phyloP scores from a whole-genome alignment of 2,329 filamentous ascomycete species.

The Fusarium agapanthi region DNA sequence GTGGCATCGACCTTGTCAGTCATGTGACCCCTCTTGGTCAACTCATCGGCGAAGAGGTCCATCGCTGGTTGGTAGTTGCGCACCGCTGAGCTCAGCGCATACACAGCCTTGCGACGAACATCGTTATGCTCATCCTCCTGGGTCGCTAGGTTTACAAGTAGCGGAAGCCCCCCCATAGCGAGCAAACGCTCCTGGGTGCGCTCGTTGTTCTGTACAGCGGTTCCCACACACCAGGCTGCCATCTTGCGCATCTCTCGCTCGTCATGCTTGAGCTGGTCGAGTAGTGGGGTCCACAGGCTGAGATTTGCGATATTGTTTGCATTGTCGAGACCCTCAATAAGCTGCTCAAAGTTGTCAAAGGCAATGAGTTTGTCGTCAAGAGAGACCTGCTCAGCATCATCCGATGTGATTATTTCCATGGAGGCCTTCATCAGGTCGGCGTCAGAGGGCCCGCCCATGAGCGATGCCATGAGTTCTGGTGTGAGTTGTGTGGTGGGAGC shows the following conservation, averaged over 20 bases:
- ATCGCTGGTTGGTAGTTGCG: conserved; percentile 90
- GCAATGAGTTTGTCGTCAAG: conserved; percentile 82
- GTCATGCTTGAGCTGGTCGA: conserved; percentile 72
- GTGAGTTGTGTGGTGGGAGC: conserved; percentile 60
- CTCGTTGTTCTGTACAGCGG: conserved; percentile 95
- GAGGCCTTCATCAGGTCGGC: conserved; percentile 89
- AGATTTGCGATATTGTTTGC: conserved; percentile 90
- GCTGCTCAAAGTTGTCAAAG: conserved; percentile 94
- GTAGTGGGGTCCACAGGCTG: conserved; percentile 82
- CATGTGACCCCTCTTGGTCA: conserved; percentile 64
- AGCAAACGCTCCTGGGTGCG: conserved; percentile 79
- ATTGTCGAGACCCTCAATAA: conserved; percentile 93
- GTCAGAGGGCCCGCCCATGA: conserved; percentile 88
- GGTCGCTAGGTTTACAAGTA: conserved; percentile 72
- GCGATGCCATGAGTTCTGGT: conserved; percentile 74
- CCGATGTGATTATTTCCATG: conserved; percentile 77
- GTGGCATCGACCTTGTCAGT: conserved; percentile 75
- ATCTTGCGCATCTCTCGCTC: conserved; percentile 80
- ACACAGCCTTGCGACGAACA: conserved; percentile 86
- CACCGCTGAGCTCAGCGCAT: conserved; percentile 84
- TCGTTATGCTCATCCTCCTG: conserved; percentile 66
- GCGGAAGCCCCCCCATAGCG: conserved; percentile 72
- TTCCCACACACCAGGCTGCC: conserved; percentile 94
- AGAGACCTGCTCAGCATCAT: conserved; percentile 64
- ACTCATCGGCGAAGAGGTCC: conserved; percentile 71